phyloP scores from a whole-genome alignment of 73 alveolate species.

The Paramecium octaurelia region DNA sequence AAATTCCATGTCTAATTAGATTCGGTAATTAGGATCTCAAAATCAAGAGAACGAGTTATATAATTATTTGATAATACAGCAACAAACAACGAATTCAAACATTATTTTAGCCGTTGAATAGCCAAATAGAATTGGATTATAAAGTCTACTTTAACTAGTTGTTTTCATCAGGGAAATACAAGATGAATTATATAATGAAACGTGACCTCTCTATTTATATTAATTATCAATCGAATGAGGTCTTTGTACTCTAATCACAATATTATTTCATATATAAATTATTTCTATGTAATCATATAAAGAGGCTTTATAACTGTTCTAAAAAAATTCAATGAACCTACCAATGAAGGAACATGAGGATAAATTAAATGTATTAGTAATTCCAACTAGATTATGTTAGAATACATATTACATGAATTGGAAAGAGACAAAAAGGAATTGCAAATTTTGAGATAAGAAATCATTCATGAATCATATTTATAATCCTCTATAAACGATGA shows the following conservation, averaged over 20 bases:
- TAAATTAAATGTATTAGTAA: constrained; percentile 37
- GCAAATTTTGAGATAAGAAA: constrained; percentile 26
- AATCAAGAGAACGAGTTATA: background rate
- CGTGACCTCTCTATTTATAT: background rate
- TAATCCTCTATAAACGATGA: background rate
- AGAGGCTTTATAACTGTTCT: constrained; percentile 38
- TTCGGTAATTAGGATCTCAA: background rate
- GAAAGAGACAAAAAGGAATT: constrained; percentile 36
- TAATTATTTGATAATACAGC: background rate
- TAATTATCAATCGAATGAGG: background rate
- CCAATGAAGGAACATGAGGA: constrained; percentile 47
- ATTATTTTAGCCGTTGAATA: background rate
- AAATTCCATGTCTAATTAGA: background rate
- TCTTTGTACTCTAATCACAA: background rate
- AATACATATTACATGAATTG: background rate
- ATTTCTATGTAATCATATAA: constrained; percentile 18
- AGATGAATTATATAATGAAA: background rate
- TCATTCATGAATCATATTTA: constrained; percentile 2
- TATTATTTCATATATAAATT: background rate
- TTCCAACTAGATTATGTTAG: constrained; percentile 33
- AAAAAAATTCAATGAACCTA: constrained; percentile 40
- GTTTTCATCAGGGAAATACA: background rate
- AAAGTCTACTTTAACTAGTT: background rate
- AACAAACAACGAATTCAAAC: background rate
- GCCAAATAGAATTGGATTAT: background rate